Evolutionary conservation across 495 filamentous ascomycete genomes (phyloP).

Genomic region (Tuber calosporum): DNA sequence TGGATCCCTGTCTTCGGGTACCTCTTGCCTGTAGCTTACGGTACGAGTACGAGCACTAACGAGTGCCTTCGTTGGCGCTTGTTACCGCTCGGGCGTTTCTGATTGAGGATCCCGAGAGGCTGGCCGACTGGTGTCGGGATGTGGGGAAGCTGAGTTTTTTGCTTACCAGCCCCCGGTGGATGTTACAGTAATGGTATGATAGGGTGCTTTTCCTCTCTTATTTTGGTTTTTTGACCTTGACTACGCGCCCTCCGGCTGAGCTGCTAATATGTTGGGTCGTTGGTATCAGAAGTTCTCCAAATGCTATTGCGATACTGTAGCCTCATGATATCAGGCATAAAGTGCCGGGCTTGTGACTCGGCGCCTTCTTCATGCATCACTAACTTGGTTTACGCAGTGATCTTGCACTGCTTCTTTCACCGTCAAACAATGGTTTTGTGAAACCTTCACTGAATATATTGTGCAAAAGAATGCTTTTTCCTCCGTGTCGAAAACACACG

Average conservation of each 20-base stretch:
- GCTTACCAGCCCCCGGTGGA: slow-evolving; percentile 58
- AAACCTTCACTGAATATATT: not conserved
- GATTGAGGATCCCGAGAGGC: slow-evolving; percentile 53
- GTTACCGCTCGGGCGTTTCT: slow-evolving; percentile 59
- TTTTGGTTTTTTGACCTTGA: not conserved
- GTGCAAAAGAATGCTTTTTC: not conserved
- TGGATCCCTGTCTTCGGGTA: no score
- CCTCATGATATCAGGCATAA: not conserved
- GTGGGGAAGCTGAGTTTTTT: slow-evolving; percentile 61
- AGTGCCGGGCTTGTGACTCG: not conserved
- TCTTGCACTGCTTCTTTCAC: not conserved
- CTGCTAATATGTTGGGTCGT: slow-evolving; percentile 15
- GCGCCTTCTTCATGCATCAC: not conserved
- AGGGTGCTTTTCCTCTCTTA: not conserved
- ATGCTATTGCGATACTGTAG: slow-evolving; percentile 53
- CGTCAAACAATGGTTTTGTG: not conserved
- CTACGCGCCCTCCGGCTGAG: not conserved
- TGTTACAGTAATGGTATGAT: slow-evolving; percentile 48
- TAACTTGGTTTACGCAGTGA: not conserved
- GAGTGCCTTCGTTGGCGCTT: slow-evolving; percentile 60
- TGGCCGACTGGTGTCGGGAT: slow-evolving; percentile 50
- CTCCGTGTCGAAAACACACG: not conserved
- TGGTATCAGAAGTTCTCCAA: slow-evolving; percentile 48
- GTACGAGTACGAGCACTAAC: no score
- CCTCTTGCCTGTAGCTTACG: no score